phyloP scores from a whole-genome alignment of 1,284 basidiomycete genomes.

The Lentinus polychrous region DNA sequence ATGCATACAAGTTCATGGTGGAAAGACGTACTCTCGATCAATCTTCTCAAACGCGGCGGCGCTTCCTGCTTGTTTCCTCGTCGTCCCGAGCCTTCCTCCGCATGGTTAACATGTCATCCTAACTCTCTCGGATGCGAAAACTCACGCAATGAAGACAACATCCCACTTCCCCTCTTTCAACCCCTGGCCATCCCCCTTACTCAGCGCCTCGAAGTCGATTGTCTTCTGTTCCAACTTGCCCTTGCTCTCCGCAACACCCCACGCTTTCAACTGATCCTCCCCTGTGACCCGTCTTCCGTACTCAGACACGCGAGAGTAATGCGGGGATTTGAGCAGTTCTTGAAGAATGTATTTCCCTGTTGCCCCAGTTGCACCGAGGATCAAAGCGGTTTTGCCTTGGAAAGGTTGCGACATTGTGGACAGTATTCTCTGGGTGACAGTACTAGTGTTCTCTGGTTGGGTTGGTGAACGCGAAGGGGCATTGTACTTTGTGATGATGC shows the following conservation, averaged over 20 bases:
- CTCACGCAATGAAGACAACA: slow-evolving; percentile 56
- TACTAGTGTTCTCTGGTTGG: too few relatives aligned
- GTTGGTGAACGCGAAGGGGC: too few relatives aligned
- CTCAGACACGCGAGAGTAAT: slow-evolving; percentile 54
- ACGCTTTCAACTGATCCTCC: slow-evolving; percentile 25
- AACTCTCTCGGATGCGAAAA: slow-evolving; percentile 11
- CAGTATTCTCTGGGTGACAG: too few relatives aligned
- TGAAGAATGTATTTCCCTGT: slow-evolving; percentile 49
- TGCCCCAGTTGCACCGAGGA: slow-evolving; percentile 63
- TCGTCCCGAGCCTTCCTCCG: slow-evolving; percentile 53
- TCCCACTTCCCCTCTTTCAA: slow-evolving; percentile 56
- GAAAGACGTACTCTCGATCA: slow-evolving; percentile 55
- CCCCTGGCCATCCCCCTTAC: slow-evolving; percentile 28
- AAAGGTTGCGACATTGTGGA: too few relatives aligned
- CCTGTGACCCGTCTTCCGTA: slow-evolving; percentile 56
- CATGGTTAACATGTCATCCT: too few relatives aligned
- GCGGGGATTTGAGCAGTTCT: slow-evolving; percentile 45
- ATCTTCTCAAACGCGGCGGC: slow-evolving; percentile 65
- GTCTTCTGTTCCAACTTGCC: slow-evolving; percentile 53
- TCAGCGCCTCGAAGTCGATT: slow-evolving; percentile 63
- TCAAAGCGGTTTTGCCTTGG: slow-evolving; percentile 39
- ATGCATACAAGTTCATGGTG: not conserved
- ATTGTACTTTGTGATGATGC: too few relatives aligned
- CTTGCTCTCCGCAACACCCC: slow-evolving; percentile 18
- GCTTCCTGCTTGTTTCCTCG: slow-evolving; percentile 51